Base-by-base conservation (phyloP, 108 stramenopile genomes). In the Bacterosira constricta region DNA sequence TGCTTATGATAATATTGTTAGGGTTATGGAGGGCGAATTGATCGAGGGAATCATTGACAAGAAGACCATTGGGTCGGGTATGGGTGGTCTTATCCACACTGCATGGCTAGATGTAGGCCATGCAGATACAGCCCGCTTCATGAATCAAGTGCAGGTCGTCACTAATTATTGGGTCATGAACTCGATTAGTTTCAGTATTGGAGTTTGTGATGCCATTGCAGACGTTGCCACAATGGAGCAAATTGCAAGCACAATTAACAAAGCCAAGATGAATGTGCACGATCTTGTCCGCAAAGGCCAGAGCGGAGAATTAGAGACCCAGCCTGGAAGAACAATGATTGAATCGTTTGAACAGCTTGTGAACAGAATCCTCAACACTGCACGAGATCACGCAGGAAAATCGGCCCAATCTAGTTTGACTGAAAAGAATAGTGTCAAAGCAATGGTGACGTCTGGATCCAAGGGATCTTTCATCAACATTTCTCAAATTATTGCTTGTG, bases 401-500 rank as follows among this genome's bases (percentile, higher is more conserved):
- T 87, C 88, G 21, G 97, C 97, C 29, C 97, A 96, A 77, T 78
- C 77, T 8, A 90, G 91, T 56, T 70, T 99, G 56, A 90, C 91
- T 51, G 97, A 98, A 79, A 92, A 88, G 6, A 99, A 98, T 77
- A 94, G 94, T 51, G 96, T 99, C 41, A 97, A 97, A 77, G 97
- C 97, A 55, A 99, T 99, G 97, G 97, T 97, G 15, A 91, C 88
- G 38, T 91, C 97, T 41, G 99, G 99, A 35, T 96, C 94, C 36
- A 99, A 99, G 87, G 99, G 99, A 29, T 92, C 90, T 20, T 96
- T 94, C 67, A 97, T 97, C 73, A 99, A 99, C 76, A 99, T 99
- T 73, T 96, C 97, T 25, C 99, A 99, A 84, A 99, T 99, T 80
- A 97, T 99, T 75, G 97, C 97, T 55, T 99, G 99, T 77, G 98